A percentile compares a stretch with the other conserved stretches of the same genome.
These are phyloP conservation scores for Singerocomus inundabilis DNA, from an alignment of 1,284 basidiomycete species.

Conservation along the genomic window DNA sequence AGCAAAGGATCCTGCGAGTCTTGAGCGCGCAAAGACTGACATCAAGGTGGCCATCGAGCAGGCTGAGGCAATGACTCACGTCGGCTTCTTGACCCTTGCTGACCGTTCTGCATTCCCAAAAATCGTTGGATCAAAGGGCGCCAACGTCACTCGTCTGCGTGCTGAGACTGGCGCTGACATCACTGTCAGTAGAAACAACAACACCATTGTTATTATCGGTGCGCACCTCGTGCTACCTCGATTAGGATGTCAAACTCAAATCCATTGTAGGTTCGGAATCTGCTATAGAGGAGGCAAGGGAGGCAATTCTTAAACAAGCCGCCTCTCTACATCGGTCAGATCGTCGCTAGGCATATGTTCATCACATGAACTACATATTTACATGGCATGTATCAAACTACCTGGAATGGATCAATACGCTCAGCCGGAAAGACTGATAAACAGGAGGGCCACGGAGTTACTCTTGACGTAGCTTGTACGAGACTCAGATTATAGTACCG, in stretches of 20 bases:
- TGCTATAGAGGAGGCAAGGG: constrained; percentile 74
- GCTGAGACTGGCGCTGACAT: constrained; percentile 88
- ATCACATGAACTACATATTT: constrained; percentile 20
- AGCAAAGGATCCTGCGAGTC: constrained; percentile 70
- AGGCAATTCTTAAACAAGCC: constrained; percentile 74
- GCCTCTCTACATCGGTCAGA: constrained; percentile 45
- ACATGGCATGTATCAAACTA: constrained; percentile 33
- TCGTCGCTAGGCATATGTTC: constrained; percentile 36
- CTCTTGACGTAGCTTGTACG: too few species aligned
- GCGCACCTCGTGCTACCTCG: constrained; percentile 29
- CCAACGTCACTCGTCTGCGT: constrained; percentile 84
- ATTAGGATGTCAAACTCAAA: constrained; percentile 5
- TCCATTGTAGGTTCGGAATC: constrained; percentile 57
- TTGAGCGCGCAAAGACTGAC: constrained; percentile 70
- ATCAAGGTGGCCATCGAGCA: constrained; percentile 71
- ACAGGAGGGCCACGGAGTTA: background rate
- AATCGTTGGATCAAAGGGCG: constrained; percentile 85
- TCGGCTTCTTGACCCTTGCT: constrained; percentile 75
- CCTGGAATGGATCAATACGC: constrained; percentile 22
- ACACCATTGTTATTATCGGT: constrained; percentile 83
- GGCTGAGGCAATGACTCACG: constrained; percentile 71
- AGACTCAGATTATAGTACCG: too few species aligned
- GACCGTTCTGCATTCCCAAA: constrained; percentile 78
- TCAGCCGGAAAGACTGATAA: constrained; percentile 2
- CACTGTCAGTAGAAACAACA: constrained; percentile 82